Evolutionary conservation across 345 rosid genomes (phyloP).

Genomic region (Cochlearia excelsa): DNA sequence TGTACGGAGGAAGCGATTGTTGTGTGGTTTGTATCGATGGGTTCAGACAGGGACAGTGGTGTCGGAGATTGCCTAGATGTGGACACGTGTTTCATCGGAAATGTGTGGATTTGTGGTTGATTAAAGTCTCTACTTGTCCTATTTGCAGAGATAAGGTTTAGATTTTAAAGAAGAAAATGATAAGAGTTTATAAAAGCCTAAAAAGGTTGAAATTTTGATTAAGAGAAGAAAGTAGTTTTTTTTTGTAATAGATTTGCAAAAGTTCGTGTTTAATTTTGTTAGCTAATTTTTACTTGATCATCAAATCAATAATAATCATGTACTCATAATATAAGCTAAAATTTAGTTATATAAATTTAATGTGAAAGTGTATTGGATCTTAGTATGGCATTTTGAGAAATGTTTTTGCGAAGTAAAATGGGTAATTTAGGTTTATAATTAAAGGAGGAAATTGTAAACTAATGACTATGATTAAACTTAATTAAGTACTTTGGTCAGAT

Average conservation of each 20-base stretch:
- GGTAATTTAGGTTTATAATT: too few species aligned
- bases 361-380: too few species aligned
- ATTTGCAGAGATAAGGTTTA: conserved; percentile 56
- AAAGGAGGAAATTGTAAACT: too few species aligned
- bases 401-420: too few species aligned
- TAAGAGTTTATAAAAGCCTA: too few species aligned
- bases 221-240: conserved; percentile 22
- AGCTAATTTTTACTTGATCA: too few species aligned
- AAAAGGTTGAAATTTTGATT: conserved; percentile 21
- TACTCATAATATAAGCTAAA: too few species aligned
- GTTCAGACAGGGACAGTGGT: conserved; percentile 76
- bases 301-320: too few species aligned
- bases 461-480: too few species aligned
- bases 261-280: too few species aligned
- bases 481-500: conserved; percentile 7
- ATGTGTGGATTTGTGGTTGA: conserved; percentile 83
- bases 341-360: too few species aligned
- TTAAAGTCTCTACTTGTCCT: conserved; percentile 69
- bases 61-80: conserved; percentile 61
- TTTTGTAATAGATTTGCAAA: conserved; percentile 7
- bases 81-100: conserved; percentile 75
- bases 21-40: conserved; percentile 82
- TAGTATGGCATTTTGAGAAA: too few species aligned
- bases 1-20: conserved; percentile 48
- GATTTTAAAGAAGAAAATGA: conserved; percentile 21